These are phyloP conservation scores for Sporothrix variecibatus DNA, from an alignment of 2,329 filamentous ascomycete genomes.

Conservation along the genomic window DNA sequence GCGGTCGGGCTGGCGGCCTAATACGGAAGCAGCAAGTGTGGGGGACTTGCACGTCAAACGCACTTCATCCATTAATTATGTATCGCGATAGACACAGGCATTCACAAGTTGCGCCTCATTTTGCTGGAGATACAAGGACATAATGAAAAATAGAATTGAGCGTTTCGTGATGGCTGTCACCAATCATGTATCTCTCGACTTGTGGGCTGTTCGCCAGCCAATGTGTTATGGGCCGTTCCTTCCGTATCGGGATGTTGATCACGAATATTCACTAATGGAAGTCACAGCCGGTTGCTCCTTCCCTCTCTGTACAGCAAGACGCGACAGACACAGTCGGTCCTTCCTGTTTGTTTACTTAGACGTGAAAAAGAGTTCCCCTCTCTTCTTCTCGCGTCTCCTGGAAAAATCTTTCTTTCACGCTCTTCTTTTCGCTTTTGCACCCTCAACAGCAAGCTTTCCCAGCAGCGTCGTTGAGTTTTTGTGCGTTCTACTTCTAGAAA, in stretches of 20 bases:
- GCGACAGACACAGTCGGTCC: neutral
- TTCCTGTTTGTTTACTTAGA: neutral
- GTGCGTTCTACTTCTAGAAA: neutral
- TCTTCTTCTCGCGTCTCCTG: neutral
- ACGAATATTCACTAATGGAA: neutral
- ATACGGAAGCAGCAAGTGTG: neutral
- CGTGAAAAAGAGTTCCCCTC: neutral
- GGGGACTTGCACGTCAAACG: neutral
- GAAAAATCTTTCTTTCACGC: neutral
- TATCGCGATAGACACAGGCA: neutral
- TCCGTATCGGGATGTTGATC: neutral
- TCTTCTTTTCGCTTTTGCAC: neutral
- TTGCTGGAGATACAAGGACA: neutral
- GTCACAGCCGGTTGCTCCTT: constrained; percentile 1
- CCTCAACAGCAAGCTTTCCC: neutral
- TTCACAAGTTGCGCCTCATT: neutral
- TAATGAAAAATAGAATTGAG: neutral
- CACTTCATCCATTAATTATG: neutral
- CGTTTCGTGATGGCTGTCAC: too few species aligned
- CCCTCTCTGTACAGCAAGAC: neutral
- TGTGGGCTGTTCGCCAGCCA: neutral
- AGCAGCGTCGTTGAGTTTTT: neutral
- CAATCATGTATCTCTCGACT: too few species aligned
- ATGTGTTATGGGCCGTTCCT: neutral
- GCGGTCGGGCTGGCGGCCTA: neutral